Evolutionary conservation across 345 rosid genomes (phyloP).

Genomic region (Draba incana): DNA sequence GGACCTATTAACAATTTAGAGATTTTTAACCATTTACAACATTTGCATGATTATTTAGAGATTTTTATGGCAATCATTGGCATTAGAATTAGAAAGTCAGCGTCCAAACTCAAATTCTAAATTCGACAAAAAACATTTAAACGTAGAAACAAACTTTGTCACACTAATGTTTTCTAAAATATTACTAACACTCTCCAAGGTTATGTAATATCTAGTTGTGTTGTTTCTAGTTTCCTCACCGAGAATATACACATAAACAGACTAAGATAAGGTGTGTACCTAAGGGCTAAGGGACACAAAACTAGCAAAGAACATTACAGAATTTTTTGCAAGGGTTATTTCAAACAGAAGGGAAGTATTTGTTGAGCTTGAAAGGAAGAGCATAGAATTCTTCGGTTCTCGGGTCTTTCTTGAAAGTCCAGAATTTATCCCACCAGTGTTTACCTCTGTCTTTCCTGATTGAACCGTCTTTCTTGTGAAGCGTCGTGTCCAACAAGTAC

Average conservation of each 20-base stretch:
- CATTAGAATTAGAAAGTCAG: not conserved
- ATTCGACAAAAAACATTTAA: not conserved
- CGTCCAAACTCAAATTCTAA: not conserved
- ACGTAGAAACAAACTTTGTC: conserved; percentile 15
- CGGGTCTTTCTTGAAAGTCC: conserved; percentile 63
- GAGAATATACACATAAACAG: conserved; percentile 11
- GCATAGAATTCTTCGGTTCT: conserved; percentile 91
- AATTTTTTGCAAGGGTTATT: not conserved
- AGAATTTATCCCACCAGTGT: conserved; percentile 96
- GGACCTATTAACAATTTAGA: not conserved
- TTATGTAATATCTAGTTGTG: conserved; percentile 6
- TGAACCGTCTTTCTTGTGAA: conserved; percentile 54
- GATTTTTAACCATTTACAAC: too few species aligned
- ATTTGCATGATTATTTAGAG: too few species aligned
- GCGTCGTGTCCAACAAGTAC: conserved; percentile 75
- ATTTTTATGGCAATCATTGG: not conserved
- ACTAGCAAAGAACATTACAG: not conserved
- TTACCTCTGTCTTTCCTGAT: conserved; percentile 88
- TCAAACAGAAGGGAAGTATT: conserved; percentile 88
- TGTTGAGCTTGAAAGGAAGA: conserved; percentile 87
- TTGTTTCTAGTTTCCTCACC: conserved; percentile 22
- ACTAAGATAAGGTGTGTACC: not conserved
- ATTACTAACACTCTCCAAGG: not conserved
- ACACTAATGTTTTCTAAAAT: conserved; percentile 4
- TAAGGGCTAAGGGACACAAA: conserved; percentile 1